These are phyloP conservation scores for Aureobasidium sp. DNA, from an alignment of 2,329 filamentous ascomycete genomes.

Conservation along the genomic window DNA sequence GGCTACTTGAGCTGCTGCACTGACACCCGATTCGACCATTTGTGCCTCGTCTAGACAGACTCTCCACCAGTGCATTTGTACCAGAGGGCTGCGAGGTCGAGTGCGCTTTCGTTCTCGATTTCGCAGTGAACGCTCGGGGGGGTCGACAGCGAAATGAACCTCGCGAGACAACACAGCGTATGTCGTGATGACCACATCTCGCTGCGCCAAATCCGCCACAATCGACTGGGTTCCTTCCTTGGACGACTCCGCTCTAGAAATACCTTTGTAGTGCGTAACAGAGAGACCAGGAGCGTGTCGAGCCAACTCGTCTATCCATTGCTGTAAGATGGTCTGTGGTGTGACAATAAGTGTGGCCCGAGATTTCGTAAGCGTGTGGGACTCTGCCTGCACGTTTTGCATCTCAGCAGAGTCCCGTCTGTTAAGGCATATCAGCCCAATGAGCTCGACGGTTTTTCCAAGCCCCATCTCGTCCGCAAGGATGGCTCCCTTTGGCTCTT, in stretches of 20 bases:
- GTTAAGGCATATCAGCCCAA: slow-evolving; percentile 61
- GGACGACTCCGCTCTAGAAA: slow-evolving; percentile 27
- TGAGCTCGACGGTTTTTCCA: slow-evolving; percentile 70
- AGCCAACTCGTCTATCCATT: slow-evolving; percentile 55
- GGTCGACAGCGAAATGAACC: slow-evolving; percentile 64
- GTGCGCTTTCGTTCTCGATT: slow-evolving; percentile 51
- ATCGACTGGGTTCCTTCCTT: slow-evolving; percentile 32
- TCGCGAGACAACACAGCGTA: slow-evolving; percentile 69
- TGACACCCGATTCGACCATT: slow-evolving; percentile 86
- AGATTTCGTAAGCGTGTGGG: slow-evolving; percentile 30
- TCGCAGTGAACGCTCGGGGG: slow-evolving; percentile 63
- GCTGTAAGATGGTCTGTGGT: slow-evolving; percentile 52
- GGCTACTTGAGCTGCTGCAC: slow-evolving; percentile 72
- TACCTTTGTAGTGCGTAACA: slow-evolving; percentile 50
- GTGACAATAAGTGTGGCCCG: slow-evolving; percentile 56
- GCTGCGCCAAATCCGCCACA: slow-evolving; percentile 38
- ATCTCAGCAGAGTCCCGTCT: slow-evolving; percentile 28
- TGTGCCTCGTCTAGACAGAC: slow-evolving; percentile 70
- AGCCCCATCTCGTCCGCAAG: slow-evolving; percentile 77
- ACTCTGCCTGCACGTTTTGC: neutral
- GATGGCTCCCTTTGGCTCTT: slow-evolving; percentile 51
- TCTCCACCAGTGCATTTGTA: slow-evolving; percentile 81
- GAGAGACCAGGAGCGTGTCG: slow-evolving; percentile 49
- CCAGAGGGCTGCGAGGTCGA: slow-evolving; percentile 63
- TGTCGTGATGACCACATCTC: slow-evolving; percentile 54